phyloP scores from a whole-genome alignment of 2,329 filamentous ascomycete genomes.

The Bimuria novae-zelandiae region DNA sequence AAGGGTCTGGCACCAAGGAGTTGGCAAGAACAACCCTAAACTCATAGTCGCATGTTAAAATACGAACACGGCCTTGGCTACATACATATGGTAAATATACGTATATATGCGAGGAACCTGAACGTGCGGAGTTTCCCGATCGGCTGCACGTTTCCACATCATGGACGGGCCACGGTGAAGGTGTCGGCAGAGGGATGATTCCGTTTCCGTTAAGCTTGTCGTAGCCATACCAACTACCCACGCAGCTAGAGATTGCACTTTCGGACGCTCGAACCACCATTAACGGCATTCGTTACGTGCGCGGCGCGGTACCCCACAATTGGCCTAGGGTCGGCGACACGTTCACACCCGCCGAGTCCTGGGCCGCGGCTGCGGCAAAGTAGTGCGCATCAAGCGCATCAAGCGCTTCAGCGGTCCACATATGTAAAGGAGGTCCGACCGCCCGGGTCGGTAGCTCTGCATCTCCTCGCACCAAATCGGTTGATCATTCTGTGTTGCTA shows the following conservation, averaged over 20 bases:
- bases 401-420: constrained; percentile 1
- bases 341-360: background rate
- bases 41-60: background rate
- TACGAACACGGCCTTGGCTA: background rate
- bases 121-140: background rate
- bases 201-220: background rate
- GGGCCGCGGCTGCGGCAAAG: constrained; percentile 4
- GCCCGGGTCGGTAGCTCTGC: constrained; percentile 3
- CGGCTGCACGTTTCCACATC: background rate
- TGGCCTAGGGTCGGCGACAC: constrained; percentile 6
- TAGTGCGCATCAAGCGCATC: background rate
- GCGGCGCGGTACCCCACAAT: background rate
- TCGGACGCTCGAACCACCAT: background rate
- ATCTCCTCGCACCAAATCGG: background rate
- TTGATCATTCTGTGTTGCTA: background rate
- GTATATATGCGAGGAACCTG: background rate
- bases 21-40: no score
- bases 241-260: background rate
- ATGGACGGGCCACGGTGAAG: background rate
- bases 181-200: background rate
- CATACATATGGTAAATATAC: background rate
- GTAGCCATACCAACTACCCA: no score
- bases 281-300: constrained; percentile 1
- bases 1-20: background rate
- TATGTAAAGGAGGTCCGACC: constrained; percentile 7